These are phyloP conservation scores for Pseudogymnoascus sp. DNA, from an alignment of 2,329 filamentous ascomycete species.

Conservation along the genomic window DNA sequence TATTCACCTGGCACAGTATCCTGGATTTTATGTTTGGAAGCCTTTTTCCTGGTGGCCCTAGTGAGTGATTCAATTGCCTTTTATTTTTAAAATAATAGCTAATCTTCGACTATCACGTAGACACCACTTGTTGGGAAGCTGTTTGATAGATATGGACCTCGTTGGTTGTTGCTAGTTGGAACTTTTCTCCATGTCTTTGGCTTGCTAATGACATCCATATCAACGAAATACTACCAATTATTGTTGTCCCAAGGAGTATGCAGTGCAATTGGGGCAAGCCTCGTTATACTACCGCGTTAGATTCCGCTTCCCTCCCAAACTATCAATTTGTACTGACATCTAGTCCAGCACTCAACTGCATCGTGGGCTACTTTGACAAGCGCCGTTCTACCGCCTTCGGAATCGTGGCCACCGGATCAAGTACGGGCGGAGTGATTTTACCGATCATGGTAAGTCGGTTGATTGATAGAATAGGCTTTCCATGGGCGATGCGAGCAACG, in stretches of 20 bases:
- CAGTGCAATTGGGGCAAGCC: constrained; percentile 34
- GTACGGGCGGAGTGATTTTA: constrained; percentile 47
- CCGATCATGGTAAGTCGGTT: constrained; percentile 50
- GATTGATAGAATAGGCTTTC: constrained; percentile 41
- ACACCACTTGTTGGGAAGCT: constrained; percentile 44
- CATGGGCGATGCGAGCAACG: constrained; percentile 47
- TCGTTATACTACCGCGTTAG: constrained; percentile 26
- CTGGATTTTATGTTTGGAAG: constrained; percentile 48
- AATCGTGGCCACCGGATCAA: constrained; percentile 37
- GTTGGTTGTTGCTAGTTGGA: constrained; percentile 38
- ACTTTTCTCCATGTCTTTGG: constrained; percentile 28
- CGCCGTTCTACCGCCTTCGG: constrained; percentile 38
- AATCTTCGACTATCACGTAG: not conserved
- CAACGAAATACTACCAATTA: constrained; percentile 31
- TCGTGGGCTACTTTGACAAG: constrained; percentile 19
- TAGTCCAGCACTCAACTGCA: constrained; percentile 30
- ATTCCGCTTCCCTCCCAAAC: too few relatives aligned
- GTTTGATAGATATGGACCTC: constrained; percentile 54
- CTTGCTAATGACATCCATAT: constrained; percentile 30
- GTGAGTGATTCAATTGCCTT: constrained; percentile 35
- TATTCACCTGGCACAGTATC: constrained; percentile 44
- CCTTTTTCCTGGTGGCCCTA: constrained; percentile 39
- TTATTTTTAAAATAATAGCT: not conserved
- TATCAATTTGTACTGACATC: constrained; percentile 15
- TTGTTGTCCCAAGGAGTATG: constrained; percentile 34